Percentiles rank a stretch among this genome's conserved stretches.
Evolutionary conservation across 805 yeast species (phyloP).

Genomic region (Danielia reshetovae): DNA sequence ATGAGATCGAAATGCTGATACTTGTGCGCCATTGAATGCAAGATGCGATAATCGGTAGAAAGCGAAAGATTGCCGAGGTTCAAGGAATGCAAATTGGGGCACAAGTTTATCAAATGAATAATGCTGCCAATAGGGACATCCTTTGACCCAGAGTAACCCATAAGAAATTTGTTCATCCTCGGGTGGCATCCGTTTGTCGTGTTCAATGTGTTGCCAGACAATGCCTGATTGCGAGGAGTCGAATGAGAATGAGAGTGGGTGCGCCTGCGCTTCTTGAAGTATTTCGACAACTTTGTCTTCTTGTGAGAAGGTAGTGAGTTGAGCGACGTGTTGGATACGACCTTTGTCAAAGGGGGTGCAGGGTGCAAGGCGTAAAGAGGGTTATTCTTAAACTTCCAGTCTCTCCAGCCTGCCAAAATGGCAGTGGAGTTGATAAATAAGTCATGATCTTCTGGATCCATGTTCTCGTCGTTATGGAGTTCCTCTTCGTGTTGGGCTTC

Average conservation of each 20-base stretch:
- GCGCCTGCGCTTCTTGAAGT: slow-evolving; percentile 15
- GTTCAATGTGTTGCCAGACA: neutral
- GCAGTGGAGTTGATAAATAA: slow-evolving; percentile 2
- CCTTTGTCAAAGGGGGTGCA: slow-evolving; percentile 14
- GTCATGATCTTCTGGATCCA: slow-evolving; percentile 3
- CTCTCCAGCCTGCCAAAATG: slow-evolving; percentile 82
- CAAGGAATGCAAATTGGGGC: slow-evolving; percentile 54
- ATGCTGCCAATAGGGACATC: slow-evolving; percentile 80
- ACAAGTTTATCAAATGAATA: slow-evolving; percentile 62
- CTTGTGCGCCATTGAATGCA: slow-evolving; percentile 30
- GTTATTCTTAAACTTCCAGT: slow-evolving; percentile 78
- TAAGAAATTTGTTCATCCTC: slow-evolving; percentile 52
- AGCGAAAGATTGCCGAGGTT: slow-evolving; percentile 61
- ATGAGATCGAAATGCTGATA: slow-evolving; percentile 37
- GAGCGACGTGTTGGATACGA: slow-evolving; percentile 6
- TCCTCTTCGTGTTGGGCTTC: slow-evolving; percentile 8
- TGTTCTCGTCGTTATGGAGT: slow-evolving; percentile 2
- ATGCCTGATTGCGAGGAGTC: neutral
- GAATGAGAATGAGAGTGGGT: slow-evolving; percentile 3
- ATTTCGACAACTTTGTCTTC: slow-evolving; percentile 13
- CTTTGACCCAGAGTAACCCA: slow-evolving; percentile 60
- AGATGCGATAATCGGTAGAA: slow-evolving; percentile 62
- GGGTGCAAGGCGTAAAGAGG: slow-evolving; percentile 49
- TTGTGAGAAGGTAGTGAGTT: slow-evolving; percentile 15
- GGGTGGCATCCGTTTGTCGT: slow-evolving; percentile 41